Conservation (phyloP, 2,329 filamentous ascomycete species). For the Ophiostoma triangulosporum region DNA sequence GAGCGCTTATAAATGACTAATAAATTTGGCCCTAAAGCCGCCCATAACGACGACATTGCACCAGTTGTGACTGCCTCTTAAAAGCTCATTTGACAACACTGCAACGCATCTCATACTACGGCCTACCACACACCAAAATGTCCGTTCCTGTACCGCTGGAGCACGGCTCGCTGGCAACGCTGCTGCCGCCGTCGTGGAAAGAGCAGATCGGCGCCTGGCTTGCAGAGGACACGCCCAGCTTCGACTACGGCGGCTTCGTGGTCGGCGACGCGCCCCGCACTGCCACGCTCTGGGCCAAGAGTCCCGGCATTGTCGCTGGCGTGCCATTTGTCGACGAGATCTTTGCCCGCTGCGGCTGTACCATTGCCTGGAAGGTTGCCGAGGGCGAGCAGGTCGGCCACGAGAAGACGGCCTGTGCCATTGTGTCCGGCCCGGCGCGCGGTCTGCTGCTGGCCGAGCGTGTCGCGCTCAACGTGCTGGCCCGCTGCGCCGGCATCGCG, state of each 20-base stretch:
- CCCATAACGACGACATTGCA: too few species aligned
- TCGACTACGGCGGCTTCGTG: constrained; percentile 95
- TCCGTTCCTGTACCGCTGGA: constrained; percentile 10
- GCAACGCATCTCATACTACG: background rate
- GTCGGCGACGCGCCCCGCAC: constrained; percentile 58
- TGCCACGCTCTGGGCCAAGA: constrained; percentile 56
- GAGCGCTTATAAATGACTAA: too few species aligned
- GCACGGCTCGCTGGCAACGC: constrained; percentile 40
- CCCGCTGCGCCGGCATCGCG: constrained; percentile 83
- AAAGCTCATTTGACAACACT: background rate
- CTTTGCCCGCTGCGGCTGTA: constrained; percentile 78
- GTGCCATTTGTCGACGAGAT: constrained; percentile 93
- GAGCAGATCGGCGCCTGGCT: constrained; percentile 71
- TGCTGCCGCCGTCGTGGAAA: constrained; percentile 79
- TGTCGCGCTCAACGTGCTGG: constrained; percentile 81
- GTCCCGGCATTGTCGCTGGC: constrained; percentile 72
- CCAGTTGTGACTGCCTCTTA: too few species aligned
- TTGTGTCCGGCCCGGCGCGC: constrained; percentile 71
- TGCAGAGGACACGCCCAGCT: constrained; percentile 88
- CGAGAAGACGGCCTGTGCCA: constrained; percentile 48
- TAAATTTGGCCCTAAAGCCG: too few species aligned
- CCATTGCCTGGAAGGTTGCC: constrained; percentile 72
- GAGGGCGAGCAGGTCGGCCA: constrained; percentile 58
- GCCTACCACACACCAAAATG: background rate
- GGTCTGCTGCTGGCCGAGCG: constrained; percentile 78